Evolutionary conservation across 2,329 filamentous ascomycete species (phyloP), one percentile per base, ranked within the genome.

Genomic region (Penicillium sp.): DNA sequence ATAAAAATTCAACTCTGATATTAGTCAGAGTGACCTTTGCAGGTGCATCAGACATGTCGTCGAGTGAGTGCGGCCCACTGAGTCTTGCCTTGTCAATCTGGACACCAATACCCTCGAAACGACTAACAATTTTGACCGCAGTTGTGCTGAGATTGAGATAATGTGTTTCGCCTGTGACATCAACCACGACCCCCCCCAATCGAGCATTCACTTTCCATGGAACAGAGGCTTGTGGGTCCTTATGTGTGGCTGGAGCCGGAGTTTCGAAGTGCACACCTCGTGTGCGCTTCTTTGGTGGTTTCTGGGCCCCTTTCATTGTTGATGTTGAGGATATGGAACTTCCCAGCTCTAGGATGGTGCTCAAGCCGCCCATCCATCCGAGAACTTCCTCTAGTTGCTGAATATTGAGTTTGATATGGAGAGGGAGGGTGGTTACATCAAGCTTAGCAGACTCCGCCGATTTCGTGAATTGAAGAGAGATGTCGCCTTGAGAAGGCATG

Each of bases 301-400:
- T 70, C 14, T 73, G 68, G 30, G 73, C 75, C 13, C 69, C 73
- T 71, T 78, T 73, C 65, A 76, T 70, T 1, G 88, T 86, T n/a
- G 86, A 84, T 61, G 86, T 89, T 0, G 91, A 93, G 11, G 89
- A 87, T 64, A 96, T 90, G 0, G 94, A 97, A 61, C 86, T 90
- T 64, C 93, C 91, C 74, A 97, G 85, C 69, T 95, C 96, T 46
- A 99, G 80, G 55, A 99, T 89, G 66, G 93, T 92, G 74, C 93
- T 97, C 46, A 99, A 81, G 0, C 95, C 95, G 38, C 95, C 95
- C 76, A 97, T 93, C 83, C 91, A 92, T 58, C 87, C 87, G 61
- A 98, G 87, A 0, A 91, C 91, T 69, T 97, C 93, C 68, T 98
- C 95, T 25, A 98, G 79, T 58, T 86, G 85, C 65, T 89, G 88